phyloP scores from a whole-genome alignment of 768 basidiomycete genomes.

The Boletus subparvulus region DNA sequence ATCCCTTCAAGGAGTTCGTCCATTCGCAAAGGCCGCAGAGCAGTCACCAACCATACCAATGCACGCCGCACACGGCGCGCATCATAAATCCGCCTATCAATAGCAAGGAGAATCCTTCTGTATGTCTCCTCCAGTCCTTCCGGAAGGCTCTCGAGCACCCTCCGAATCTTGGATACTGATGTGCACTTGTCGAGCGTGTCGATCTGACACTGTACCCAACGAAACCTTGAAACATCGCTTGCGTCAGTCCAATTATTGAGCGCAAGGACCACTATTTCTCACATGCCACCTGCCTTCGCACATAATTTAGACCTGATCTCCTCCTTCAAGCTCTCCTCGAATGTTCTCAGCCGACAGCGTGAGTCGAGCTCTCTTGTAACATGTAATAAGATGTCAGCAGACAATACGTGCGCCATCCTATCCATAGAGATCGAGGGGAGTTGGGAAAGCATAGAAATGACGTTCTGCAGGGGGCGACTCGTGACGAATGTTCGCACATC shows the following conservation, averaged over 20 bases:
- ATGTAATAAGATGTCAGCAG: conserved; percentile 4
- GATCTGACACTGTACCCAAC: neutral
- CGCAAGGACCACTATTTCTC: neutral
- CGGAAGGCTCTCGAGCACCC: conserved; percentile 3
- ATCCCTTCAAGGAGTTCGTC: conserved; percentile 4
- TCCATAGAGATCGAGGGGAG: conserved; percentile 9
- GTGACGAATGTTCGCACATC: conserved; percentile 7
- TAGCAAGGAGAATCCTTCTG: conserved; percentile 9
- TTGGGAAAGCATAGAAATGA: neutral
- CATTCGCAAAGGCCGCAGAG: conserved; percentile 2
- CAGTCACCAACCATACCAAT: conserved; percentile 7
- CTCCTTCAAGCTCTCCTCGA: neutral
- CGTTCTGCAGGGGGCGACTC: conserved; percentile 2
- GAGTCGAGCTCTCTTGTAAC: conserved; percentile 9
- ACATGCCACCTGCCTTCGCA: conserved; percentile 18
- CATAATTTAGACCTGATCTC: conserved; percentile 4
- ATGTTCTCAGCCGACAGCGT: neutral
- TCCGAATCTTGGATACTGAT: neutral
- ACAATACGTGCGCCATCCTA: neutral
- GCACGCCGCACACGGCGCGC: neutral
- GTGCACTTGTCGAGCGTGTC: neutral
- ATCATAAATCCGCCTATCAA: neutral
- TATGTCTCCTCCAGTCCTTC: conserved; percentile 18
- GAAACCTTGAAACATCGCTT: neutral
- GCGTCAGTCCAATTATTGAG: neutral